These are phyloP conservation scores for Saccharum officinarum DNA, from an alignment of 176 grass and related monocot genomes.

Conservation along the genomic window DNA sequence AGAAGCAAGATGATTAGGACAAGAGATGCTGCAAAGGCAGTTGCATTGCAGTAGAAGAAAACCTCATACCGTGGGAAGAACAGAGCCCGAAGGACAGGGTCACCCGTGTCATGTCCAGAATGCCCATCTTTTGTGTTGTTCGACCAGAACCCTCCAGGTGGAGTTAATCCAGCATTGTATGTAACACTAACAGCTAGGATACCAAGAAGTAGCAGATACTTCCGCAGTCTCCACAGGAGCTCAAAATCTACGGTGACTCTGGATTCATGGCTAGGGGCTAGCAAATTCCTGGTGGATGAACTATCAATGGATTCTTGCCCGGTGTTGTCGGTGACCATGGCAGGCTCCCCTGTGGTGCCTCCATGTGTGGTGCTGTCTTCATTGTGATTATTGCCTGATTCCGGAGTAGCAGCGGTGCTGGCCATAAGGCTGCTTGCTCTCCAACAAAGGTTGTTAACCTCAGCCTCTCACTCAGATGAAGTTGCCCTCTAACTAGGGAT, in stretches of 20 bases:
- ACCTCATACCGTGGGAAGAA: constrained; percentile 10
- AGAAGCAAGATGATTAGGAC: constrained; percentile 65
- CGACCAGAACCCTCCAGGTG: constrained; percentile 25
- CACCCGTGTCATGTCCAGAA: constrained; percentile 19
- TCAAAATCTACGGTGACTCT: not conserved
- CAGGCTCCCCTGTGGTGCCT: not conserved
- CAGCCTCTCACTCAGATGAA: not conserved
- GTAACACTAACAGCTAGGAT: constrained; percentile 41
- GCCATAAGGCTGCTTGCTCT: constrained; percentile 12
- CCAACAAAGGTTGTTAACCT: not conserved
- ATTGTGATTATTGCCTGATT: not conserved
- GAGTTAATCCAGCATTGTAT: constrained; percentile 52
- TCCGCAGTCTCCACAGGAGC: constrained; percentile 41
- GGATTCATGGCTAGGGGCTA: not conserved
- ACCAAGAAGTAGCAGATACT: constrained; percentile 45
- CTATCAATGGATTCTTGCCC: not conserved
- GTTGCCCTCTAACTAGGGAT: too few species aligned
- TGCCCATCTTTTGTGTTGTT: not conserved
- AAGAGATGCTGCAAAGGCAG: constrained; percentile 50
- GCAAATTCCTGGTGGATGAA: not conserved
- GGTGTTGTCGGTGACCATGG: not conserved
- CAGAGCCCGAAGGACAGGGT: constrained; percentile 28
- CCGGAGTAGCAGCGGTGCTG: not conserved
- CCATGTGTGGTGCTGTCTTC: not conserved
- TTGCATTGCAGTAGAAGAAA: constrained; percentile 55